phyloP scores from a whole-genome alignment of 1,139 yeast species.

The Eremothecium gossypii region DNA sequence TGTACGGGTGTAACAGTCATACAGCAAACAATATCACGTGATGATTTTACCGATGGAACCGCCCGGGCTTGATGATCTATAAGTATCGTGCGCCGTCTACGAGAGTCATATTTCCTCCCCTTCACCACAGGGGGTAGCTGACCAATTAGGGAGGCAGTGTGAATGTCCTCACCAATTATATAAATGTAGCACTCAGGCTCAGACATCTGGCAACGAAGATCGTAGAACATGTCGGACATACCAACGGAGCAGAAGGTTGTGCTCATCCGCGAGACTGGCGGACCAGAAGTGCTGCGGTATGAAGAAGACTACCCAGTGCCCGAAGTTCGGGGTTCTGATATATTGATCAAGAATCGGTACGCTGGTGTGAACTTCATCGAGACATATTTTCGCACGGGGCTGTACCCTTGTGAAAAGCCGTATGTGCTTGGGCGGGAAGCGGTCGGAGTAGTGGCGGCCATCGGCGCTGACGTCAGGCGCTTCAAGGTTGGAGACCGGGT shows the following conservation, averaged over 20 bases:
- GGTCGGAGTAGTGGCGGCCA: constrained; percentile 60
- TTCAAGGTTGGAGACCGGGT: constrained; percentile 66
- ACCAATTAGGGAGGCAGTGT: too few relatives aligned
- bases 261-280: constrained; percentile 45
- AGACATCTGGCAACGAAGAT: background rate
- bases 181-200: background rate
- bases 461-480: constrained; percentile 50
- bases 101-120: too few relatives aligned
- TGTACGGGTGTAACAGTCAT: too few relatives aligned
- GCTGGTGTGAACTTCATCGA: constrained; percentile 82
- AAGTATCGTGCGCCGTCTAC: too few relatives aligned
- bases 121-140: too few relatives aligned
- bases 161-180: background rate
- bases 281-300: constrained; percentile 45
- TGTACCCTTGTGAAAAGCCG: constrained; percentile 56
- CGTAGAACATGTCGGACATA: constrained; percentile 19
- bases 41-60: too few relatives aligned
- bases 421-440: constrained; percentile 76
- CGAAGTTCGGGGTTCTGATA: constrained; percentile 40
- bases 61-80: too few relatives aligned
- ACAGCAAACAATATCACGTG: too few relatives aligned
- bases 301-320: constrained; percentile 49
- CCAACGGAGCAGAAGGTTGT: constrained; percentile 41
- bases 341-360: constrained; percentile 61
- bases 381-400: constrained; percentile 68